A percentile compares a stretch with the other conserved stretches of the same genome.
These are phyloP conservation scores for Aspergillus ochraceus DNA, from an alignment of 2,329 filamentous ascomycete species.

Conservation along the genomic window DNA sequence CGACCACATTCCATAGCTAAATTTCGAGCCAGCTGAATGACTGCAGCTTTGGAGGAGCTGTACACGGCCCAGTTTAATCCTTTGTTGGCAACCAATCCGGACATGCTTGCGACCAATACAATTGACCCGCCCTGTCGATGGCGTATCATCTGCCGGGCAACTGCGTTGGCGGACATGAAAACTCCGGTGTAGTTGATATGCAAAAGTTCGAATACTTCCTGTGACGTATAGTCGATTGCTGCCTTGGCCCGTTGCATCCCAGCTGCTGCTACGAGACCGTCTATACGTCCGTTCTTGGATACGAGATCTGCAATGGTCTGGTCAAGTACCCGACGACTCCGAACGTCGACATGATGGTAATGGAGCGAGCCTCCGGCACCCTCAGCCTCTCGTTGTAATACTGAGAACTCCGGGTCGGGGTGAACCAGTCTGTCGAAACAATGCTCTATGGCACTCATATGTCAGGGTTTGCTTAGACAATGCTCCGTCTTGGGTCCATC, in stretches of 20 bases:
- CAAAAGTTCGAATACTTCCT: slow-evolving; percentile 45
- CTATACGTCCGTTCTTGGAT: slow-evolving; percentile 34
- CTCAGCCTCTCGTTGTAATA: slow-evolving; percentile 37
- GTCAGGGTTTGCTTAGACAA: neutral
- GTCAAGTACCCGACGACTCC: slow-evolving; percentile 38
- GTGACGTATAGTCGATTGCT: slow-evolving; percentile 42
- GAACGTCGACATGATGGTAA: slow-evolving; percentile 51
- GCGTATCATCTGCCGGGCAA: slow-evolving; percentile 50
- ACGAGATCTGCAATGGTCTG: slow-evolving; percentile 36
- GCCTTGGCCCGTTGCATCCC: slow-evolving; percentile 45
- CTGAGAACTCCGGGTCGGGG: slow-evolving; percentile 45
- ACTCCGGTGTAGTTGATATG: slow-evolving; percentile 52
- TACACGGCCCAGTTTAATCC: slow-evolving; percentile 47
- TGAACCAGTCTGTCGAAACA: slow-evolving; percentile 48
- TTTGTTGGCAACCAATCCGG: slow-evolving; percentile 51
- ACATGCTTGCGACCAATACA: slow-evolving; percentile 54
- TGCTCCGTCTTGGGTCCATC: neutral
- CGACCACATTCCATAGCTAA: slow-evolving; percentile 56
- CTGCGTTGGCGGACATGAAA: slow-evolving; percentile 49
- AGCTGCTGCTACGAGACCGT: slow-evolving; percentile 45
- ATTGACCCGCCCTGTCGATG: slow-evolving; percentile 52
- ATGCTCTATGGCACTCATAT: slow-evolving; percentile 39
- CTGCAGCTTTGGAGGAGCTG: slow-evolving; percentile 56
- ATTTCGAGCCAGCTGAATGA: slow-evolving; percentile 53
- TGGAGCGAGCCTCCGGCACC: slow-evolving; percentile 41